Evolutionary conservation across 2,329 filamentous ascomycete genomes (phyloP).

Genomic region (Tolypocladium capitatum): DNA sequence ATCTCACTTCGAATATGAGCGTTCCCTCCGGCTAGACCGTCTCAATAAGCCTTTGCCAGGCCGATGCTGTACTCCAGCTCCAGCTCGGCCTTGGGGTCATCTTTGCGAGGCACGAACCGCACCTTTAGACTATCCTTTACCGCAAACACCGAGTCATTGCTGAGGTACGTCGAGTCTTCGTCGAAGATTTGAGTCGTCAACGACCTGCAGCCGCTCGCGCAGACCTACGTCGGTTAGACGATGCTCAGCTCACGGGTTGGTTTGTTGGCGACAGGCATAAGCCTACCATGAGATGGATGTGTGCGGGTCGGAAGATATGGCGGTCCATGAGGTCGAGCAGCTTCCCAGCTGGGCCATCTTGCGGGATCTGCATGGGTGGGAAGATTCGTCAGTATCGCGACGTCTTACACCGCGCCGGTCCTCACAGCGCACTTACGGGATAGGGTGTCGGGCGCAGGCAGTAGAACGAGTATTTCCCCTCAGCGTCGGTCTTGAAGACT

Average conservation of each 20-base stretch:
- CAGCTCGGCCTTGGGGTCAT: constrained; percentile 34
- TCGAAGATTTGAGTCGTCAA: constrained; percentile 68
- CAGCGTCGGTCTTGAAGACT: constrained; percentile 51
- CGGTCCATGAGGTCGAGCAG: constrained; percentile 41
- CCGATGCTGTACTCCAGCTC: constrained; percentile 50
- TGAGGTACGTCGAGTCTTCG: constrained; percentile 46
- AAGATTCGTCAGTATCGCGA: neutral
- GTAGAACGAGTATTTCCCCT: constrained; percentile 51
- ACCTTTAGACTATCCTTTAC: constrained; percentile 38
- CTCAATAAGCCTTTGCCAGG: constrained; percentile 16
- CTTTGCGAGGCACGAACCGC: constrained; percentile 23
- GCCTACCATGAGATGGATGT: constrained; percentile 44
- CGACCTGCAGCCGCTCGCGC: constrained; percentile 46
- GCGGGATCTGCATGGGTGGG: constrained; percentile 16
- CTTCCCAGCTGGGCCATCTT: constrained; percentile 38
- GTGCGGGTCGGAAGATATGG: constrained; percentile 42
- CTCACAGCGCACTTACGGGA: constrained; percentile 18
- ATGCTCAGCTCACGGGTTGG: neutral
- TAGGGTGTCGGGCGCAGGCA: constrained; percentile 47
- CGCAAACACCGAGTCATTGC: constrained; percentile 38
- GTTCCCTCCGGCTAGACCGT: neutral
- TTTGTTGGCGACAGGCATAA: neutral
- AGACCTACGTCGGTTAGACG: constrained; percentile 15
- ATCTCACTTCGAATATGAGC: neutral
- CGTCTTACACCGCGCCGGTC: neutral